Base-by-base conservation (phyloP, 1,284 basidiomycete genomes). In the Cryptococcus neoformans region DNA sequence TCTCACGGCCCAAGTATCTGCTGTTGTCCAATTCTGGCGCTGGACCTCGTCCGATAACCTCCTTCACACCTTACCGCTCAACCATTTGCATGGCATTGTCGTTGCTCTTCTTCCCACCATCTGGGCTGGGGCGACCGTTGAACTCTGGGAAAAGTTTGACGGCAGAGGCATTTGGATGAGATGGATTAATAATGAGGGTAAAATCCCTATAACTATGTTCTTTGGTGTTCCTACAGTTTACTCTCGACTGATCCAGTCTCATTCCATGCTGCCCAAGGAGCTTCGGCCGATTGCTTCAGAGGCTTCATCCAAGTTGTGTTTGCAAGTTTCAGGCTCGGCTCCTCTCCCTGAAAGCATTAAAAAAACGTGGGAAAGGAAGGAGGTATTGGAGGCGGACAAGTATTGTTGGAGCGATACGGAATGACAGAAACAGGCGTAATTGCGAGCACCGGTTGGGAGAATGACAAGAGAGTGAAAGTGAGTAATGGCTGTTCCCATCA, bases 351-450 rank as follows among this genome's bases (percentile, higher is more conserved):
- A 66, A 21, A 66, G 63, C 51, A 58, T 73, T 53, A 76, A 76
- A 56, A 60, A 62, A 11, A 56, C 62, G 16, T 75, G 71, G 70
- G 66, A 69, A 44, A 55, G 14, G 54, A 60, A 38, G 62, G 62
- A 53, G 63, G 66, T 6, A 63, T 75, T 17, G 70, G 72, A 21
- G 74, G 74, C 12, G 73, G 74, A 1, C 65, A 68, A 57, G 62
- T 72, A 1, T 51, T 75, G 34, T 57, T 76, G 4, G 72, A 75
- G 56, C 62, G 74, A 41, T 76, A 76, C 53, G 74, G 74, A 11
- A 76, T 76, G 74, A 76, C 69, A 6, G 74, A 76, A 60, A 75
- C 73, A 41, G 71, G 72, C 0, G 69, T 76, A 61, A 73, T 74
- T 51, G 64, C 74, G 8, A 64, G 64, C 4, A 72, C 69, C 28